phyloP scores from a whole-genome alignment of 106 monocot genomes.

The Narthecium ossifragum region DNA sequence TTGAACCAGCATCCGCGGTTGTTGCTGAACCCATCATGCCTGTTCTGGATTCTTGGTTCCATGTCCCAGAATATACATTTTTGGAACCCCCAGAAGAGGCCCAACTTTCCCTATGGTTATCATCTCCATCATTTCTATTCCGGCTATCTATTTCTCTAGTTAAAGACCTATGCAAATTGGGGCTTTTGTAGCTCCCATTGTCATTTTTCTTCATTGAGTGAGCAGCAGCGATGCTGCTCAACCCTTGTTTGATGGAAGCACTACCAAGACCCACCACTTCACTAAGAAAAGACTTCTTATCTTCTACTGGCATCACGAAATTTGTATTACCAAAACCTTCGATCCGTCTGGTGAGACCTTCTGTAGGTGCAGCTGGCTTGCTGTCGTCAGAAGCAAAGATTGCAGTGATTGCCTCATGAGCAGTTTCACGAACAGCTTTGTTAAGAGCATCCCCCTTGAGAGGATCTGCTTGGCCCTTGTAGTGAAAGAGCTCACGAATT shows the following conservation, averaged over 20 bases:
- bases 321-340: conserved; percentile 97
- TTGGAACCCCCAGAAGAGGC: conserved; percentile 30
- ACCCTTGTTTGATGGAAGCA: conserved; percentile 70
- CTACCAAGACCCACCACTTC: conserved; percentile 88
- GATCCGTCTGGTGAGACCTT: conserved; percentile 65
- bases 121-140: conserved; percentile 47
- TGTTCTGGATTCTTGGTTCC: conserved; percentile 40
- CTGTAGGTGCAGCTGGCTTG: conserved; percentile 39
- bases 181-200: conserved; percentile 72
- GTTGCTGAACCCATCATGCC: conserved; percentile 12
- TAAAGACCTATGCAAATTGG: conserved; percentile 73
- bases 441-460: conserved; percentile 95
- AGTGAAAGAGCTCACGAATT: conserved; percentile 77
- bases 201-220: conserved; percentile 73
- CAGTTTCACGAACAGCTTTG: conserved; percentile 92
- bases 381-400: conserved; percentile 68
- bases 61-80: conserved; percentile 33
- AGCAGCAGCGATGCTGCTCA: conserved; percentile 67
- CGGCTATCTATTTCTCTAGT: conserved; percentile 55
- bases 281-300: conserved; percentile 94
- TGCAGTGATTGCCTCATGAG: conserved; percentile 73
- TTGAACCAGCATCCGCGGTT: conserved; percentile 38
- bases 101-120: conserved; percentile 38
- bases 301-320: conserved; percentile 56
- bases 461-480: conserved; percentile 83